Percentiles rank a stretch among this genome's conserved stretches.
These are phyloP conservation scores for Letharia lupina DNA, from an alignment of 495 filamentous ascomycete species.

Conservation along the genomic window DNA sequence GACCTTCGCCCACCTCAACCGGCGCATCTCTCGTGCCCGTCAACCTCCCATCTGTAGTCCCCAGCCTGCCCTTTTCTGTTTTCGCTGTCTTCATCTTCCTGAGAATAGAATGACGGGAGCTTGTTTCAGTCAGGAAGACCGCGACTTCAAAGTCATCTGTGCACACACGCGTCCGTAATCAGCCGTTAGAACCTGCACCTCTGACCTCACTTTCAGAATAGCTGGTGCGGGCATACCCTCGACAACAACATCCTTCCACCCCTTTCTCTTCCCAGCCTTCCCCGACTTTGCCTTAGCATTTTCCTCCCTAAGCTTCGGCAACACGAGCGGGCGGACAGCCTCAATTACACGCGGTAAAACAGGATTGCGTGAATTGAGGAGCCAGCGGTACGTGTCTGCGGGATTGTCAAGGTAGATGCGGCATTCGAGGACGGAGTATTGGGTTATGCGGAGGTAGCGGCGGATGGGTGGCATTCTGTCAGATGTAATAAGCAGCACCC, in stretches of 20 bases:
- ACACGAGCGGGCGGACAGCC: slow-evolving; percentile 70
- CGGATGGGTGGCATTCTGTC: slow-evolving; percentile 60
- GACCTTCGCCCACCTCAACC: slow-evolving; percentile 40
- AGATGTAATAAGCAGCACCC: neutral
- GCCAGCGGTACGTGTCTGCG: slow-evolving; percentile 68
- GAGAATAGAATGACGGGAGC: slow-evolving; percentile 79
- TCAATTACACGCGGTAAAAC: slow-evolving; percentile 74
- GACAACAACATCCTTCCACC: slow-evolving; percentile 78
- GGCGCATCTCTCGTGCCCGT: slow-evolving; percentile 38
- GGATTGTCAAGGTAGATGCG: slow-evolving; percentile 94
- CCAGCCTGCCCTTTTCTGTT: slow-evolving; percentile 43
- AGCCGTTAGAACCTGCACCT: neutral
- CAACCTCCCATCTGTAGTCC: slow-evolving; percentile 45
- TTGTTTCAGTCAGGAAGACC: slow-evolving; percentile 82
- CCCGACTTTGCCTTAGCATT: slow-evolving; percentile 39
- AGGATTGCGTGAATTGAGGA: slow-evolving; percentile 61
- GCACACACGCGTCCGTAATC: slow-evolving; percentile 1
- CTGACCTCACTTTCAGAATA: neutral
- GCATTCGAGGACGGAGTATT: slow-evolving; percentile 86
- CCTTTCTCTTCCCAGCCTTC: slow-evolving; percentile 56
- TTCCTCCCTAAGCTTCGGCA: slow-evolving; percentile 87
- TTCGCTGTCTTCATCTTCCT: slow-evolving; percentile 70
- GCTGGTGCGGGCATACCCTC: slow-evolving; percentile 48
- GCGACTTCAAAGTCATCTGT: slow-evolving; percentile 91
- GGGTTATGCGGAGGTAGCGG: slow-evolving; percentile 68